Base-by-base conservation (phyloP, 305 asterid species). In the Coffea humblotiana region DNA sequence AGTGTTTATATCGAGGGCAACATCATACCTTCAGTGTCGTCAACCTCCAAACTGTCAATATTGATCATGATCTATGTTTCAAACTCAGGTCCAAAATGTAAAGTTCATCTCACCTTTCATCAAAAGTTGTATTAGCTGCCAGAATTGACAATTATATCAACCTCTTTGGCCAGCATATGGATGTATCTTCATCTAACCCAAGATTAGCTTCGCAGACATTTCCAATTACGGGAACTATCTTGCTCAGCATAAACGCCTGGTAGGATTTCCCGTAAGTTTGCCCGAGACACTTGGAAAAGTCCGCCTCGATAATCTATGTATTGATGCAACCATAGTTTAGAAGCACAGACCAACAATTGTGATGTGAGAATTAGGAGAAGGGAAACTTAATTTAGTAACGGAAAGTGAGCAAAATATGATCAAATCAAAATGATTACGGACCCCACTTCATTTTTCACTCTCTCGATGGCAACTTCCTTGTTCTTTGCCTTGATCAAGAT, bases 71-170 rank as follows among this genome's bases (percentile, higher is more conserved):
- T 71, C 54, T 63, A 32, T 19, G 2, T 37, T 35, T 56, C 9
- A 68, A 66, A 74, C 29, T 58, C 64, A 66, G 32, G 18, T 71
- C 65, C 69, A 63, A 49, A 29, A 49, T 71, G 54, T 72, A 76
- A 25, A 58, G 29, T 64, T 11, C 61, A 4, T 25, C 23, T 51
- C 66, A 94, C 98, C 99, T 96, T 88, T 94, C 99, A 80, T 96
- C 96, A 48, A 96, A 96, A 68, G 98, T 90, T 79, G 98, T 95
- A 79, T 90, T 95, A 58, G 98, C 98, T 66, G 98, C 98, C 98
- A 74, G 98, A 95, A 74, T 90, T 96, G 45, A 96, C 88, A 78
- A 96, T 93, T 13, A 91, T 82, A 80, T 96, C 97, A 52, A 93
- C 92, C 81, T 96, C 94, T 79, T 88, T 84, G 37, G 88, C 85